phyloP scores from a whole-genome alignment of 2,329 filamentous ascomycete species.

The Claviceps arundinis region DNA sequence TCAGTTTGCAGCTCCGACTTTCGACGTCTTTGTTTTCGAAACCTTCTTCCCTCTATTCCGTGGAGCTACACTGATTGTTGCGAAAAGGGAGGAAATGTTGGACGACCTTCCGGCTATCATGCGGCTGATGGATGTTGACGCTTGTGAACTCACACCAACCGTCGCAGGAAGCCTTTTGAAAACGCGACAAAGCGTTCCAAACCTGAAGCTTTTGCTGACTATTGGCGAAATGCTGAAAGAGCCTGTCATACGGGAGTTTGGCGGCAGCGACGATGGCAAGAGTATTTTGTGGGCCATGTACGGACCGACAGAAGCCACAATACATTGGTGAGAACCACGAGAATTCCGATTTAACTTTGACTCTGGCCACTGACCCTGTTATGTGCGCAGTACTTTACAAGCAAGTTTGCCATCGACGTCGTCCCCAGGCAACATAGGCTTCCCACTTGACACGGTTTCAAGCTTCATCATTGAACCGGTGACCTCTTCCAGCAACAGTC shows the following conservation, averaged over 20 bases:
- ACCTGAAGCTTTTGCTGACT: conserved; percentile 59
- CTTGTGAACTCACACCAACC: conserved; percentile 79
- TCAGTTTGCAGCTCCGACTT: conserved; percentile 84
- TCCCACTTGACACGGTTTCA: conserved; percentile 70
- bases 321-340: conserved; percentile 51
- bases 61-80: conserved; percentile 59
- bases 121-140: conserved; percentile 55
- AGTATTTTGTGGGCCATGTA: conserved; percentile 88
- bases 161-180: conserved; percentile 67
- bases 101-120: conserved; percentile 61
- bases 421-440: conserved; percentile 57
- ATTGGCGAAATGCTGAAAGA: conserved; percentile 88
- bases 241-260: conserved; percentile 68
- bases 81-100: conserved; percentile 55
- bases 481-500: conserved; percentile 6
- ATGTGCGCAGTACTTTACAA: conserved; percentile 48
- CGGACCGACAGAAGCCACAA: conserved; percentile 81
- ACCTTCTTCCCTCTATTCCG: conserved; percentile 79
- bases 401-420: conserved; percentile 42
- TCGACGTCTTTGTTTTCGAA: conserved; percentile 90
- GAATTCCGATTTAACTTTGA: neutral
- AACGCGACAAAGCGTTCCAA: conserved; percentile 52
- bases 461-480: conserved; percentile 52
- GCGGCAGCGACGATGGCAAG: conserved; percentile 33
- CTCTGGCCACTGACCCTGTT: neutral